Percentiles rank a stretch among this genome's conserved stretches.
Evolutionary conservation across 139 green algal species (phyloP).

Genomic region (Prasinococcaceae sp.): DNA sequence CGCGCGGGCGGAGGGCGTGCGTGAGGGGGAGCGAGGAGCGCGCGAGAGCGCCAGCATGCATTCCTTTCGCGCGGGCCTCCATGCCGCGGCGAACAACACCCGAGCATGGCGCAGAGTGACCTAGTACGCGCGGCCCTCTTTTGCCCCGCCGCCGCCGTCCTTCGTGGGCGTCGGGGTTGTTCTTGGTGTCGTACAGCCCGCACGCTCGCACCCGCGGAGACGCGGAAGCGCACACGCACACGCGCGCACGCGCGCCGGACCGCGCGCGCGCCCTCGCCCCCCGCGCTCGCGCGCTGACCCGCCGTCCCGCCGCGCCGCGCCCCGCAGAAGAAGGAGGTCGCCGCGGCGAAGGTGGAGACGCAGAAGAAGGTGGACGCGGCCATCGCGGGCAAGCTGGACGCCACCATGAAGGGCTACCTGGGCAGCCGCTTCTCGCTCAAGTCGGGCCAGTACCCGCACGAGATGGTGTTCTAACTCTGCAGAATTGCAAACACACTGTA

Average conservation of each 20-base stretch:
- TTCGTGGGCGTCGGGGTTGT: background rate
- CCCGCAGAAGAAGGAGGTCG: slow-evolving; percentile 64
- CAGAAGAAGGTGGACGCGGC: slow-evolving; percentile 80
- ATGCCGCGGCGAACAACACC: background rate
- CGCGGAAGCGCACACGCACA: background rate
- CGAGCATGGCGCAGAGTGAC: no score
- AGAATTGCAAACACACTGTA: no score
- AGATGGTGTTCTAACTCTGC: slow-evolving; percentile 98
- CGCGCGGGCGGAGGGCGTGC: background rate
- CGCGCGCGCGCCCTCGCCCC: background rate
- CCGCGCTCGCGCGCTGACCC: no score
- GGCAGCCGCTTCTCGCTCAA: slow-evolving; percentile 72
- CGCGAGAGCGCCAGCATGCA: background rate
- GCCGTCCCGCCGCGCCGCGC: no score
- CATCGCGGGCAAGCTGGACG: slow-evolving; percentile 37
- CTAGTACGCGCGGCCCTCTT: no score
- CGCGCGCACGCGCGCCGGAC: background rate
- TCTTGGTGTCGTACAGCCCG: background rate
- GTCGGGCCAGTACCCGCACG: slow-evolving; percentile 78
- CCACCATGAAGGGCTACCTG: slow-evolving; percentile 77
- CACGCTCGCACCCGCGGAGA: background rate
- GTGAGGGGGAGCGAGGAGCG: background rate
- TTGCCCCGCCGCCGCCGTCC: no score
- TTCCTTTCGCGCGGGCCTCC: background rate
- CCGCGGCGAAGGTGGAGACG: slow-evolving; percentile 65